These are phyloP conservation scores for Pichia sp. DNA, from an alignment of 1,139 yeast species.

Conservation along the genomic window DNA sequence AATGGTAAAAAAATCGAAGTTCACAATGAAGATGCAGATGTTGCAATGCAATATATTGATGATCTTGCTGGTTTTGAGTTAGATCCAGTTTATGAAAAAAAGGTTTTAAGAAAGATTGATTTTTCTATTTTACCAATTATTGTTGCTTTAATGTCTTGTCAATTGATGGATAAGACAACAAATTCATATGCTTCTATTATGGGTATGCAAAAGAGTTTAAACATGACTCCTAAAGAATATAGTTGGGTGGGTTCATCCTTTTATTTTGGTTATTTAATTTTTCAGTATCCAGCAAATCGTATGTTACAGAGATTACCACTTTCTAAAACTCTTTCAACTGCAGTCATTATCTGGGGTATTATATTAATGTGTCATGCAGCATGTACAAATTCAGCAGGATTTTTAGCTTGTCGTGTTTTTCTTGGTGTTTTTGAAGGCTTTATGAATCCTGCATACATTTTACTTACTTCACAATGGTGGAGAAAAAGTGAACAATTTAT, in stretches of 20 bases:
- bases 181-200: conserved; percentile 55
- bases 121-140: conserved; percentile 46
- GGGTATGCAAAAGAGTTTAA: conserved; percentile 39
- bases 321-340: conserved; percentile 33
- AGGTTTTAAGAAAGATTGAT: conserved; percentile 47
- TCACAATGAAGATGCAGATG: conserved; percentile 13
- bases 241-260: conserved; percentile 55
- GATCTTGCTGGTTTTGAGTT: conserved; percentile 22
- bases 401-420: conserved; percentile 38
- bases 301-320: conserved; percentile 40
- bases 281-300: conserved; percentile 40
- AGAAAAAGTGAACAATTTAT: conserved; percentile 42
- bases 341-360: conserved; percentile 42
- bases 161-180: conserved; percentile 62
- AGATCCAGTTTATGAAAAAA: conserved; percentile 28
- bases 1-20: conserved; percentile 10
- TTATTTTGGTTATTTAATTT: conserved; percentile 45
- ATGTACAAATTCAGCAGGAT: conserved; percentile 33
- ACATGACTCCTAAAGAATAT: conserved; percentile 45
- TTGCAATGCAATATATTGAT: conserved; percentile 14
- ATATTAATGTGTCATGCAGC: conserved; percentile 38
- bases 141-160: conserved; percentile 48
- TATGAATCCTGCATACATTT: conserved; percentile 45
- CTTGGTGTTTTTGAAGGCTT: conserved; percentile 43
- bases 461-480: conserved; percentile 50